These are phyloP conservation scores for Sutorius eximius DNA, from an alignment of 1,284 basidiomycete species.

Conservation along the genomic window DNA sequence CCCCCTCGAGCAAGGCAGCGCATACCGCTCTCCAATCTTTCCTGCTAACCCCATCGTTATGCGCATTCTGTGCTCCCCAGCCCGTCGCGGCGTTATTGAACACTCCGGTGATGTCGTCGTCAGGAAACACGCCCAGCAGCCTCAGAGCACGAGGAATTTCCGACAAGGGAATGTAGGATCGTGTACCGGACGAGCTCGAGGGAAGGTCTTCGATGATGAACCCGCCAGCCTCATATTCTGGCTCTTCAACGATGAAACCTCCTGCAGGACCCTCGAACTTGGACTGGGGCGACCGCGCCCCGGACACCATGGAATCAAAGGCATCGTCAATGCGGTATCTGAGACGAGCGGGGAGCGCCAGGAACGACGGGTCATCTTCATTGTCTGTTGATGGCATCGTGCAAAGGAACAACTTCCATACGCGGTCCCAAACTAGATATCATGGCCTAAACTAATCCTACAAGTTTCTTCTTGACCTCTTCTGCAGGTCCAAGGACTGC, in stretches of 20 bases:
- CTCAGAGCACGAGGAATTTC: slow-evolving; percentile 63
- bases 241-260: slow-evolving; percentile 20
- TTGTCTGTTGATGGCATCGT: slow-evolving; percentile 15
- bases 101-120: slow-evolving; percentile 68
- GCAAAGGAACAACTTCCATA: slow-evolving; percentile 1
- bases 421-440: background rate
- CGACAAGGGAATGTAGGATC: slow-evolving; percentile 47
- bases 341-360: slow-evolving; percentile 22
- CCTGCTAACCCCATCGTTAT: slow-evolving; percentile 43
- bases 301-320: slow-evolving; percentile 22
- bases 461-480: slow-evolving; percentile 46
- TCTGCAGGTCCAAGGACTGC: slow-evolving; percentile 44
- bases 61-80: slow-evolving; percentile 42
- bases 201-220: slow-evolving; percentile 28
- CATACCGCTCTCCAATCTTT: slow-evolving; percentile 77
- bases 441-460: background rate
- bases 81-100: slow-evolving; percentile 72
- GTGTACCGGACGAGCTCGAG: background rate
- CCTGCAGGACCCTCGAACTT: slow-evolving; percentile 3
- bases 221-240: slow-evolving; percentile 25
- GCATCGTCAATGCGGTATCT: slow-evolving; percentile 29
- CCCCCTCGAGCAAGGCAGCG: slow-evolving; percentile 57
- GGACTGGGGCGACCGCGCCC: background rate
- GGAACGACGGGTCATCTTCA: slow-evolving; percentile 29
- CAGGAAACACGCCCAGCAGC: slow-evolving; percentile 59